Base-by-base conservation (phyloP, 2,329 filamentous ascomycete genomes). In the Claviceps sp. region DNA sequence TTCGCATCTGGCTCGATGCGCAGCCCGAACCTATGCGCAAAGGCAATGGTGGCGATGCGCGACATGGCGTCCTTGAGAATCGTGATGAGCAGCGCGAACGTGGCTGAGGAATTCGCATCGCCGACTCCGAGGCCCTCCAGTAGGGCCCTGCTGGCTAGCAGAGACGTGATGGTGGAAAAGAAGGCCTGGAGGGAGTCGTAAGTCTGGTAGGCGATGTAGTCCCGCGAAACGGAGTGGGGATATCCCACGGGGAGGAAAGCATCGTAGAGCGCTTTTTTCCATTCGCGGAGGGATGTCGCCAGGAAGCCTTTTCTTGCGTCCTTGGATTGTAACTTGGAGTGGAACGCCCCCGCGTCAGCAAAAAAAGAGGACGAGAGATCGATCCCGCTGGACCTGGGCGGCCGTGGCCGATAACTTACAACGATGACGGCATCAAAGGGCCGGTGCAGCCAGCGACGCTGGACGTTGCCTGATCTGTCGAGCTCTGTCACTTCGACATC, bases 1-100 rank as follows among this genome's bases (percentile, higher is more conserved):
- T 96, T 96, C 71, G 87, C 91, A 64, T 96, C 89, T 2, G 88
- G 87, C 65, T 94, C 88, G 47, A 95, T 84, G 36, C 86, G 79
- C 45, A 85, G 85, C 39, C 89, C 88, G 53, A 91, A 82, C 44
- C 80, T 77, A 64, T 94, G 83, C 1, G 89, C 90, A 64, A 95
- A 95, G 9, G 87, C 67, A 54, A 95, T 95, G 0, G 89, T 95
- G 1, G 87, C 86, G 26, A 95, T 70, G 6, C 88, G 80, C 8
- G 87, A 88, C 54, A 86, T 84, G 49, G 83, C 85, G 57, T 93
- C 86, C 57, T 93, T 88, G 9, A 93, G 71, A 55, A 95, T 85
- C 34, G 86, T 88, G 49, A 95, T 78, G 11, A 95, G 78, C 42
- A 95, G 75, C 1, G 88, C 89, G 11, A 81, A 80, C 0, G 88